Evolutionary conservation across 1,139 yeast species (phyloP).

Genomic region (Sugiyamaella japonica): DNA sequence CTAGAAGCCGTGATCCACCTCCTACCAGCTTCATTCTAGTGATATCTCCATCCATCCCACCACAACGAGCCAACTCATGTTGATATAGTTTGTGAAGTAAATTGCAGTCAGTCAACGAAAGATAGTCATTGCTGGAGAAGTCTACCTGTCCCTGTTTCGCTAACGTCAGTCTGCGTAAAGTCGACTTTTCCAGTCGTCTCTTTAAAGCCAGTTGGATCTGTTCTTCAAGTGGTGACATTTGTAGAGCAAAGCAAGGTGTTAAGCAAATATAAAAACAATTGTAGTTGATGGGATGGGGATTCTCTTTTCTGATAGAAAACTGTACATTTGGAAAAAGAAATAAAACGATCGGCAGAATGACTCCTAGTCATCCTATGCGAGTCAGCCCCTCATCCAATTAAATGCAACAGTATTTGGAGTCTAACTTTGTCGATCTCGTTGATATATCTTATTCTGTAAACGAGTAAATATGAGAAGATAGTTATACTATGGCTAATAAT

Average conservation of each 20-base stretch:
- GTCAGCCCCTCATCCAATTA: background rate
- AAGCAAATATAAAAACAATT: background rate
- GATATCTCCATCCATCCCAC: background rate
- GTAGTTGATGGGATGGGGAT: background rate
- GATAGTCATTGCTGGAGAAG: conserved; percentile 35
- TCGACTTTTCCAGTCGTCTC: conserved; percentile 10
- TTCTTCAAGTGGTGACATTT: conserved; percentile 4
- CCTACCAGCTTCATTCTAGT: conserved; percentile 26
- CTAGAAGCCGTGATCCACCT: conserved; percentile 37
- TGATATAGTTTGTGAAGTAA: conserved; percentile 20
- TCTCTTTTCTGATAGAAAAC: background rate
- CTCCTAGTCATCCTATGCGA: conserved; percentile 7
- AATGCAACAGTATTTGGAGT: no score
- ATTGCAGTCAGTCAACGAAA: conserved; percentile 25
- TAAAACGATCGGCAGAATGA: conserved; percentile 5
- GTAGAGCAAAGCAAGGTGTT: background rate
- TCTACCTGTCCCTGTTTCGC: conserved; percentile 20
- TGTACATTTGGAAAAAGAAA: background rate
- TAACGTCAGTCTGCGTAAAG: conserved; percentile 10
- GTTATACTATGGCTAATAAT: no score
- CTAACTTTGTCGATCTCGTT: no score
- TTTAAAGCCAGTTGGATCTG: conserved; percentile 10
- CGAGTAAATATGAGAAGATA: no score
- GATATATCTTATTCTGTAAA: no score
- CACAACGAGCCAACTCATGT: conserved; percentile 19